Percentiles rank a stretch among this genome's conserved stretches.
Evolutionary conservation across 768 basidiomycete species (phyloP).

Genomic region (Dentipellis fragilis): DNA sequence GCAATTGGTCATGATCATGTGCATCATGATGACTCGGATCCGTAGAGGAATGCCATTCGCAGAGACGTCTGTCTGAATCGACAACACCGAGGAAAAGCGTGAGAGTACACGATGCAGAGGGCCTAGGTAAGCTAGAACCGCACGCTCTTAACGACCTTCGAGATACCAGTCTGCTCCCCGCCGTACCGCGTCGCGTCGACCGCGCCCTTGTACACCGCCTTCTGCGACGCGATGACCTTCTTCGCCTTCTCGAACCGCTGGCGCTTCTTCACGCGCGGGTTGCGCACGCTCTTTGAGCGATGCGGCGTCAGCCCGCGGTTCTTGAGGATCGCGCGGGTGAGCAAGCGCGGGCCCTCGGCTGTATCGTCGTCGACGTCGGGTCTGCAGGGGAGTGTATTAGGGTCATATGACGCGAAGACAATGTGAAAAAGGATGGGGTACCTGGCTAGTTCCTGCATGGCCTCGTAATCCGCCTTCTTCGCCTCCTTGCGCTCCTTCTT

Average conservation of each 20-base stretch:
- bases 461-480: conserved; percentile 80
- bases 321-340: conserved; percentile 84
- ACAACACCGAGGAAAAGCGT: no score
- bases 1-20: no score
- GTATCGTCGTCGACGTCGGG: conserved; percentile 26
- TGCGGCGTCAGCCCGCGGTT: conserved; percentile 93
- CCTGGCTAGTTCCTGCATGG: conserved; percentile 43
- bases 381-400: conserved; percentile 13
- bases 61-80: no score
- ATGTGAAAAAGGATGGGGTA: conserved; percentile 23
- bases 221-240: conserved; percentile 82
- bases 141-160: conserved; percentile 81
- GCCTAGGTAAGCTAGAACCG: conserved; percentile 30
- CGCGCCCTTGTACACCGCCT: conserved; percentile 89
- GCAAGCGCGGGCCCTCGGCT: conserved; percentile 70
- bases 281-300: conserved; percentile 82
- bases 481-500: conserved; percentile 63
- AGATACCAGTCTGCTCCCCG: conserved; percentile 91
- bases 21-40: no score
- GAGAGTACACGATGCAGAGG: no score
- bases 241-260: conserved; percentile 91
- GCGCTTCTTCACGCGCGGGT: conserved; percentile 96
- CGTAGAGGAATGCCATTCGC: no score
- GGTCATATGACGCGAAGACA: background rate
- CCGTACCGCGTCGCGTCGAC: conserved; percentile 66